Conservation (phyloP, 1,284 basidiomycete species). For the Xerocomus nothofagi region DNA sequence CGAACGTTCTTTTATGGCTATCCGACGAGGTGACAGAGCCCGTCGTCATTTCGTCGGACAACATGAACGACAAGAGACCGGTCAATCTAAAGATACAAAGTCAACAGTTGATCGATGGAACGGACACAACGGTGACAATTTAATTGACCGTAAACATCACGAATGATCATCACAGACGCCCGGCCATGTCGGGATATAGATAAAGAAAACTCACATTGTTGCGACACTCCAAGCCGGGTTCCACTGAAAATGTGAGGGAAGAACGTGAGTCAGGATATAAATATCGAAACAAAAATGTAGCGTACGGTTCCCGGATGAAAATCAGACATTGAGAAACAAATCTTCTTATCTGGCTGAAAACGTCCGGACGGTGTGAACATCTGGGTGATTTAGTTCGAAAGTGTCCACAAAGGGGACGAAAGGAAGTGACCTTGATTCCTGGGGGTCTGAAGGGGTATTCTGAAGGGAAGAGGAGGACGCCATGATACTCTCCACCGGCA, state of each 20-base stretch:
- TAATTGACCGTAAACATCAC: conserved; percentile 16
- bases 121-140: conserved; percentile 12
- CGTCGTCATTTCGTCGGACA: conserved; percentile 95
- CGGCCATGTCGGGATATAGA: conserved; percentile 4
- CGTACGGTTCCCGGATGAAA: conserved; percentile 88
- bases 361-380: conserved; percentile 94
- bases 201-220: conserved; percentile 67
- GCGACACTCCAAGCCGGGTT: conserved; percentile 93
- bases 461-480: conserved; percentile 83
- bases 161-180: conserved; percentile 12
- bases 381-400: conserved; percentile 39
- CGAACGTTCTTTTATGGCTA: conserved; percentile 76
- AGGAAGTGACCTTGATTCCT: conserved; percentile 82
- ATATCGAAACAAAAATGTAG: conserved; percentile 18
- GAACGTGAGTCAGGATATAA: neutral
- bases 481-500: conserved; percentile 92
- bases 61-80: conserved; percentile 95
- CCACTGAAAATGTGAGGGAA: conserved; percentile 51
- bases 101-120: conserved; percentile 10
- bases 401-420: neutral
- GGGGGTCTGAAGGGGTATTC: conserved; percentile 96
- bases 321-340: conserved; percentile 95
- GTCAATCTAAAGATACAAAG: conserved; percentile 64
- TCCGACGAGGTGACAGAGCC: conserved; percentile 85
- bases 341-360: conserved; percentile 92